Base-by-base conservation (phyloP, 2,329 filamentous ascomycete species). In the Ascochyta fabae region DNA sequence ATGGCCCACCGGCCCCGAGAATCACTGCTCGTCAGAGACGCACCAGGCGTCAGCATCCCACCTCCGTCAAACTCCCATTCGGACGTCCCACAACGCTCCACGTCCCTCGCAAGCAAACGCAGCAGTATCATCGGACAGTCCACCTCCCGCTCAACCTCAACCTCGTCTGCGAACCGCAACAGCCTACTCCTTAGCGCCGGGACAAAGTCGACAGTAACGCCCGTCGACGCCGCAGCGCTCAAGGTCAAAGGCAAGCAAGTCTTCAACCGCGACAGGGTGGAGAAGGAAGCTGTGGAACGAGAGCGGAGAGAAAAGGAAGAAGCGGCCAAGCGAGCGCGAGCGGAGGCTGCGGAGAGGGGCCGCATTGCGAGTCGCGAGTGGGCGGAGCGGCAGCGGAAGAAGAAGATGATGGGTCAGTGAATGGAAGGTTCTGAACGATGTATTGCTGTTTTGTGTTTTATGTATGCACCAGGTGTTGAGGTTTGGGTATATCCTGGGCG, bases 381-480 rank as follows among this genome's bases (percentile, higher is more conserved):
- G 80, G 80, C 80, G 4, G 79, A 80, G 69, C 79, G 76, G 72
- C 77, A 79, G 71, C 76, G 69, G 71, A 74, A 73, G 71, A 76
- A 71, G 65, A 60, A 62, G 24, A 26, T 8, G 60, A 56, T 68
- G 65, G 65, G 47, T 13, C 31, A 50, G 15, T 47, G n/a, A 50
- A 16, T 5, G 9, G 1, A 12, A 8, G 4, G n/a, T 36, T 22
- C 8, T n/a, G 6, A 9, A 23, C 1, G 3, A 5, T 12, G 12
- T 31, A 3, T 2, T 4, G 10, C 23, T 27, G 12, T 27, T 13
- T 4, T 1, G n/a, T 29, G 4, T 38, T 33, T 26, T 12, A 22
- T 22, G 34, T 42, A 19, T 19, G 27, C 27, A 42, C 22, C n/a
- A n/a, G 51, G 51, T 44, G 51, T 48, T 54, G 4, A 4, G 40